Percentiles rank a stretch among this genome's conserved stretches.
phyloP scores from a whole-genome alignment of 2,329 filamentous ascomycete species.

The Talaromyces sp. region DNA sequence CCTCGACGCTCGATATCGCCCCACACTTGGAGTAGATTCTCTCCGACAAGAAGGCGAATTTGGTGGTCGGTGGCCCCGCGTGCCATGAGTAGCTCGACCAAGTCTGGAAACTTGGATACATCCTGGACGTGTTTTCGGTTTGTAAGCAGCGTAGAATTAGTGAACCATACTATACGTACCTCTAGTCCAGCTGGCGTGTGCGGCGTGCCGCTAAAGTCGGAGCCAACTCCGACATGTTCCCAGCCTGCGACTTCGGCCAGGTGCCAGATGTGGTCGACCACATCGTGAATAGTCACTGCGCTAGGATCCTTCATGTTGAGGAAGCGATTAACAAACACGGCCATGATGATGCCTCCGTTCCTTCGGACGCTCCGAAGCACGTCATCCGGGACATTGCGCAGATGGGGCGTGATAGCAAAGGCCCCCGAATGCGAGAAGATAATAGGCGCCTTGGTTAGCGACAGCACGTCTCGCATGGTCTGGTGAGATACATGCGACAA shows the following conservation, averaged over 20 bases:
- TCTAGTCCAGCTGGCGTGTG: conserved; percentile 19
- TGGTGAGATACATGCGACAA: conserved; percentile 20
- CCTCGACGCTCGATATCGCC: neutral
- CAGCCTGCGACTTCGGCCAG: conserved; percentile 25
- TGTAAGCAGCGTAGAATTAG: neutral
- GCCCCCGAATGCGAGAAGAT: conserved; percentile 20
- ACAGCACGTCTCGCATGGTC: conserved; percentile 18
- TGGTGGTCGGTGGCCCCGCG: neutral
- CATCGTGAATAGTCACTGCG: conserved; percentile 27
- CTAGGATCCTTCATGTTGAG: conserved; percentile 22
- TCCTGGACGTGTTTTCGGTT: neutral
- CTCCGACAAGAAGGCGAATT: neutral
- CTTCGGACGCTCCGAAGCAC: conserved; percentile 29
- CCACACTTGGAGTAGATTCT: neutral
- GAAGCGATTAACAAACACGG: conserved; percentile 32
- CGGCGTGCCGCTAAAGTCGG: conserved; percentile 28
- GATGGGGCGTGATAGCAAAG: conserved; percentile 21
- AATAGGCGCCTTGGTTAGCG: conserved; percentile 17
- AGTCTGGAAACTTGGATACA: neutral
- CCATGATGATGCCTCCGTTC: conserved; percentile 39
- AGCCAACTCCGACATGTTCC: conserved; percentile 31
- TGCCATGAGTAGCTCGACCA: neutral
- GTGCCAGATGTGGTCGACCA: conserved; percentile 35
- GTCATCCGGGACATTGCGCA: conserved; percentile 39
- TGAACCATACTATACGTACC: neutral